phyloP scores from a whole-genome alignment of 1,284 basidiomycete species.

The Ustilago esculenta region DNA sequence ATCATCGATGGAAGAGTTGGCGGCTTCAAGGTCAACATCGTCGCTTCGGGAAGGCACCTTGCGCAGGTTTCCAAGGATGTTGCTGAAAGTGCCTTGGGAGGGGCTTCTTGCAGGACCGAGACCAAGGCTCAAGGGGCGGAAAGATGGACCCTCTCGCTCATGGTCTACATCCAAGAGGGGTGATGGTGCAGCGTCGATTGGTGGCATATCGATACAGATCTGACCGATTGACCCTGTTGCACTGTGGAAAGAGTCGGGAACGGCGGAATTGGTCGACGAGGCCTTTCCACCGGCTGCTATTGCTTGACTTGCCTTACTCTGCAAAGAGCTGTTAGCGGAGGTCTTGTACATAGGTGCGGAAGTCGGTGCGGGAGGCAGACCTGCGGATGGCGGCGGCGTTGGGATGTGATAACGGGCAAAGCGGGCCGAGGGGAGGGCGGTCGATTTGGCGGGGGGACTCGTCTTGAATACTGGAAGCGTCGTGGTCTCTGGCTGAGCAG shows the following conservation, averaged over 20 bases:
- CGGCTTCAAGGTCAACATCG: constrained; percentile 33
- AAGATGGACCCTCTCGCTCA: constrained; percentile 8
- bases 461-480: constrained; percentile 16
- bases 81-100: constrained; percentile 38
- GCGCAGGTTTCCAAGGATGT: constrained; percentile 27
- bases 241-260: constrained; percentile 29
- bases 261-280: background rate
- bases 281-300: constrained; percentile 8
- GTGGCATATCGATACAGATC: constrained; percentile 31
- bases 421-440: constrained; percentile 7
- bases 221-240: constrained; percentile 32
- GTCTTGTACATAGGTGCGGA: constrained; percentile 27
- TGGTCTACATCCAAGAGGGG: constrained; percentile 2
- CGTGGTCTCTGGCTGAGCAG: constrained; percentile 24
- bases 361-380: constrained; percentile 34
- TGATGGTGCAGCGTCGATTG: constrained; percentile 13
- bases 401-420: constrained; percentile 24
- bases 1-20: constrained; percentile 17
- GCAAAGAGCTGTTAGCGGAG: constrained; percentile 26
- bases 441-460: constrained; percentile 12
- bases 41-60: constrained; percentile 6
- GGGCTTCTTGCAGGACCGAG: constrained; percentile 33
- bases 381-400: constrained; percentile 36
- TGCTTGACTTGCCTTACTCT: constrained; percentile 33
- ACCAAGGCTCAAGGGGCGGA: constrained; percentile 47